These are phyloP conservation scores for Scutellaria baicalensis DNA, from an alignment of 257 asterid species.

Conservation along the genomic window DNA sequence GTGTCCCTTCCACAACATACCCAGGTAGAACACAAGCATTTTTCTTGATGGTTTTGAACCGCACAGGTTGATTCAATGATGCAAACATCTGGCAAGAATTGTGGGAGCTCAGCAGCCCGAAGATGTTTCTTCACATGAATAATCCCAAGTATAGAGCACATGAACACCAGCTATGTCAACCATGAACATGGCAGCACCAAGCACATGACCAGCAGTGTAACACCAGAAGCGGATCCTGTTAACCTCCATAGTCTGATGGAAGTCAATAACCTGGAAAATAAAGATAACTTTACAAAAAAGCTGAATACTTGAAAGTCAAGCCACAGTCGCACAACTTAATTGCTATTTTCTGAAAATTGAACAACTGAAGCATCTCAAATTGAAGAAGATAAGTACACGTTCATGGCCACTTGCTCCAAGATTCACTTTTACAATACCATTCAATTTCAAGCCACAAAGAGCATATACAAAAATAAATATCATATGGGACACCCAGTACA, in stretches of 20 bases:
- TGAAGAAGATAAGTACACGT: too few relatives aligned
- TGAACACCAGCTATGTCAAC: slow-evolving; percentile 98
- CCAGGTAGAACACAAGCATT: slow-evolving; percentile 91
- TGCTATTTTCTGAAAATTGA: neutral
- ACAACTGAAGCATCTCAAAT: too few relatives aligned
- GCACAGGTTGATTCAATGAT: slow-evolving; percentile 96
- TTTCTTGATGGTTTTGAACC: slow-evolving; percentile 83
- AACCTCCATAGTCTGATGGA: slow-evolving; percentile 95
- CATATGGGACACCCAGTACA: too few relatives aligned
- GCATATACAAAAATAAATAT: too few relatives aligned
- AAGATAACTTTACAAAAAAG: neutral
- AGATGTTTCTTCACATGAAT: slow-evolving; percentile 95
- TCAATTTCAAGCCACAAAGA: too few relatives aligned
- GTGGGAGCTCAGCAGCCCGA: slow-evolving; percentile 94
- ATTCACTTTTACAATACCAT: too few relatives aligned
- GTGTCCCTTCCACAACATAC: slow-evolving; percentile 80
- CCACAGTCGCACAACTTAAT: neutral
- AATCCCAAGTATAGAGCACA: slow-evolving; percentile 96
- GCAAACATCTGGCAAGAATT: slow-evolving; percentile 91
- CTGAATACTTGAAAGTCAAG: neutral
- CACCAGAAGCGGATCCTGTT: slow-evolving; percentile 98
- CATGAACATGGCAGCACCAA: slow-evolving; percentile 99
- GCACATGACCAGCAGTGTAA: slow-evolving; percentile 98
- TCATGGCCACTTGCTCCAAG: too few relatives aligned
- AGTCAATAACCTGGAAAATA: slow-evolving; percentile 77